Evolutionary conservation across 441 rosid genomes (phyloP).

Genomic region (Jatropha podagrica): DNA sequence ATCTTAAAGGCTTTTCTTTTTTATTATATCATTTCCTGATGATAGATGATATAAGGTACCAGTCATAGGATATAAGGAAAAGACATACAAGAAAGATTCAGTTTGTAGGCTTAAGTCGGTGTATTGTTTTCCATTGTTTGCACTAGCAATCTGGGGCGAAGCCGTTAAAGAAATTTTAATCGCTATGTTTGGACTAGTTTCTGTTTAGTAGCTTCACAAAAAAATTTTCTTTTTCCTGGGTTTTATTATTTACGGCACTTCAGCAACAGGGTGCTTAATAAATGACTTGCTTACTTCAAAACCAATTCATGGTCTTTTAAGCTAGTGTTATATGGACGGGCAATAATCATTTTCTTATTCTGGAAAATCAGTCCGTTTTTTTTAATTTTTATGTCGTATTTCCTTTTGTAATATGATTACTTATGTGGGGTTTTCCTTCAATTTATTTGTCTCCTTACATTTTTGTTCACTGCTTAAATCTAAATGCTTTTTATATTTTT

Average conservation of each 20-base stretch:
- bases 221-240: not conserved
- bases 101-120: not conserved
- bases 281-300: not conserved
- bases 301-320: not conserved
- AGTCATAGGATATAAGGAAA: not conserved
- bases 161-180: not conserved
- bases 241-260: not conserved
- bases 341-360: no score
- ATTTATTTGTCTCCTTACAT: no score
- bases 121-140: not conserved
- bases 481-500: no score
- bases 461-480: no score
- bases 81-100: not conserved
- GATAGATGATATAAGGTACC: not conserved
- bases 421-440: no score
- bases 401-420: no score
- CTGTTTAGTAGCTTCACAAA: not conserved
- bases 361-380: no score
- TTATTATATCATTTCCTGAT: no score
- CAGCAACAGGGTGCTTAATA: not conserved
- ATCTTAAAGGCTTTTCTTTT: not conserved
- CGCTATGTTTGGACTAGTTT: not conserved
- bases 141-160: not conserved
- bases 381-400: no score
- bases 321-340: no score